These are phyloP conservation scores for Melastoma candidum DNA, from an alignment of 441 rosid species.

Conservation along the genomic window DNA sequence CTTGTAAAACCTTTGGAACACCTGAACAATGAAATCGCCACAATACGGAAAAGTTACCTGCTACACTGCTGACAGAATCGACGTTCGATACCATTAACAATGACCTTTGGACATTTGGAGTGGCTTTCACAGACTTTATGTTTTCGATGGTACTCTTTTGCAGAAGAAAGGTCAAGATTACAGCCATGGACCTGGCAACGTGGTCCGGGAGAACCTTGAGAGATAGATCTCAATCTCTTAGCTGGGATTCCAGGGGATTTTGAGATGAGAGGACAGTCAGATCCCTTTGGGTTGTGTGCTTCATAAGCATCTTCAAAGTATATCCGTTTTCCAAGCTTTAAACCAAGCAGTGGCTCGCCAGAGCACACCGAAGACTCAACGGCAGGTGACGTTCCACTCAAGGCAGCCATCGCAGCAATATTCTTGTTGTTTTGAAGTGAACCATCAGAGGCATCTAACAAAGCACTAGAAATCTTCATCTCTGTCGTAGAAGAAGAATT, in stretches of 20 bases:
- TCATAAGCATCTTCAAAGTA: conserved; percentile 16
- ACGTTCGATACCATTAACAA: conserved; percentile 81
- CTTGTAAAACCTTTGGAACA: not conserved
- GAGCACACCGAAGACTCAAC: conserved; percentile 20
- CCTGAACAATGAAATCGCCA: too few relatives aligned
- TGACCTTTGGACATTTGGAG: conserved; percentile 85
- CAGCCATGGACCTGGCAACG: conserved; percentile 96
- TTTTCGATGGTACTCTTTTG: conserved; percentile 93
- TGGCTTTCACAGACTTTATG: conserved; percentile 97
- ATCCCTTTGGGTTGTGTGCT: conserved; percentile 9
- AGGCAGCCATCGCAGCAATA: conserved; percentile 24
- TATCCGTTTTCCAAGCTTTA: conserved; percentile 67
- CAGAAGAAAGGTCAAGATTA: conserved; percentile 80
- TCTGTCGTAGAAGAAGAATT: conserved; percentile 55
- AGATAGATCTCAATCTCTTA: conserved; percentile 47
- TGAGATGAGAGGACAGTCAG: conserved; percentile 4
- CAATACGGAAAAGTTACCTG: conserved; percentile 42
- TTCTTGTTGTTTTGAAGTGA: conserved; percentile 30
- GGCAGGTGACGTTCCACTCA: conserved; percentile 27
- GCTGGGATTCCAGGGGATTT: conserved; percentile 31
- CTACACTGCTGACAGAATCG: conserved; percentile 99
- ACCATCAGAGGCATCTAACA: conserved; percentile 33
- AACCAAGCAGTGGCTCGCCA: conserved; percentile 34
- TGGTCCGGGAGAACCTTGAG: conserved; percentile 40
- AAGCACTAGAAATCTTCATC: conserved; percentile 30